Conservation (phyloP, 1,284 basidiomycete species). For the Dichomitus squalens region DNA sequence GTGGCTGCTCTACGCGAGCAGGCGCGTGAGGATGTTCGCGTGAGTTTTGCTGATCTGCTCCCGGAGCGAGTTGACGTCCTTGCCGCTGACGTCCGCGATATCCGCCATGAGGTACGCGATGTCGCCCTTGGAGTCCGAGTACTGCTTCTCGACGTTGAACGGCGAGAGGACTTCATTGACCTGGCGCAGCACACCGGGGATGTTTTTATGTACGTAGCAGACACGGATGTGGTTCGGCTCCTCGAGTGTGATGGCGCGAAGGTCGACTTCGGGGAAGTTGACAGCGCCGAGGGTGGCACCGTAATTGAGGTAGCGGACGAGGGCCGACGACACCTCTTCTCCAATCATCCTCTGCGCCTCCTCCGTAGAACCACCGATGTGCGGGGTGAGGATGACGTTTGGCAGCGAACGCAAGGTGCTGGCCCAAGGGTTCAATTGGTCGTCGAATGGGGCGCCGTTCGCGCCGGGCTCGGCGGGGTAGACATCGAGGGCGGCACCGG, state of each 20-base stretch:
- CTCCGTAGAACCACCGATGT: constrained; percentile 98
- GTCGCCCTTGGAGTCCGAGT: constrained; percentile 94
- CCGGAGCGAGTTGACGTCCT: constrained; percentile 83
- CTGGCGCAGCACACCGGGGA: constrained; percentile 94
- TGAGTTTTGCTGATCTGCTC: constrained; percentile 82
- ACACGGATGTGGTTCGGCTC: constrained; percentile 84
- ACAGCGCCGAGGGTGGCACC: constrained; percentile 92
- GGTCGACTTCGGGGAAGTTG: constrained; percentile 99
- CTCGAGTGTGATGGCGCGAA: constrained; percentile 90
- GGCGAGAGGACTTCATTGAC: constrained; percentile 93
- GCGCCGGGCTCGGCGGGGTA: constrained; percentile 92
- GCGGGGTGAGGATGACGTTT: constrained; percentile 95
- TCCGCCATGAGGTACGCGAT: constrained; percentile 96
- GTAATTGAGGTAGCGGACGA: constrained; percentile 91
- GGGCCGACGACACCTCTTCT: constrained; percentile 87
- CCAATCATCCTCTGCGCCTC: constrained; percentile 99
- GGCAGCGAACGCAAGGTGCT: constrained; percentile 72
- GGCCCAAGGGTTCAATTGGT: constrained; percentile 84
- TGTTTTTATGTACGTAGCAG: constrained; percentile 96
- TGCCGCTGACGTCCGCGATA: constrained; percentile 86
- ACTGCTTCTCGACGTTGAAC: constrained; percentile 99
- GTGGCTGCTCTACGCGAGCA: constrained; percentile 69
- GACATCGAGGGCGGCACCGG: constrained; percentile 95
- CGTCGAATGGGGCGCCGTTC: constrained; percentile 88
- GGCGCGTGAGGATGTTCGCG: constrained; percentile 86